Conservation (phyloP, 2,329 filamentous ascomycete species). For the Knufia fluminis region DNA sequence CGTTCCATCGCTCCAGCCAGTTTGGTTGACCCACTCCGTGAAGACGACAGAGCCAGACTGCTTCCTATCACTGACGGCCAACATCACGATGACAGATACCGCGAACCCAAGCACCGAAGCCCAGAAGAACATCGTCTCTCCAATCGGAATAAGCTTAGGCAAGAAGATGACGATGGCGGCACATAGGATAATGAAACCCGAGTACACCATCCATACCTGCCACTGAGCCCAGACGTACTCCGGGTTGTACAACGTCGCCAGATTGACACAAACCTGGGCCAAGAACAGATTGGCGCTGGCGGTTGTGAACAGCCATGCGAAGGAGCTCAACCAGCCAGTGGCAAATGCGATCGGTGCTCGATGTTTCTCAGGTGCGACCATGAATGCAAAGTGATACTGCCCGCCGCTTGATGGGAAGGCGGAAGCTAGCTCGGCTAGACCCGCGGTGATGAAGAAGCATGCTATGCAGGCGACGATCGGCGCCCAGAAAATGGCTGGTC, state of each 20-base stretch:
- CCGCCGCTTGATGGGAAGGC: slow-evolving; percentile 52
- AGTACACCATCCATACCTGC: slow-evolving; percentile 21
- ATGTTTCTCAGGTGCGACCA: slow-evolving; percentile 22
- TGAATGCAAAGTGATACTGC: slow-evolving; percentile 37
- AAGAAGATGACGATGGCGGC: slow-evolving; percentile 15
- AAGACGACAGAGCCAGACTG: slow-evolving; percentile 16
- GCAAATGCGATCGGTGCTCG: slow-evolving; percentile 14
- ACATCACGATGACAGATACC: slow-evolving; percentile 26
- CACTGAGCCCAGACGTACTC: neutral
- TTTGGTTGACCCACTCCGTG: slow-evolving; percentile 19
- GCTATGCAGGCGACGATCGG: slow-evolving; percentile 22
- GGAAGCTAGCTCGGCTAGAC: slow-evolving; percentile 48
- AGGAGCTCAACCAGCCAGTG: slow-evolving; percentile 21
- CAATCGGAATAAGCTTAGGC: slow-evolving; percentile 9
- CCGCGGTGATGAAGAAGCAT: slow-evolving; percentile 43
- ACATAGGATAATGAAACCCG: slow-evolving; percentile 17
- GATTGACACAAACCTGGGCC: slow-evolving; percentile 19
- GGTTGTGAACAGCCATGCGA: slow-evolving; percentile 21
- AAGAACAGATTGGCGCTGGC: slow-evolving; percentile 21
- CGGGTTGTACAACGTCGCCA: slow-evolving; percentile 7
- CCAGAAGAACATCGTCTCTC: slow-evolving; percentile 14
- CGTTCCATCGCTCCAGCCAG: slow-evolving; percentile 22
- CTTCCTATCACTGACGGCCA: slow-evolving; percentile 18
- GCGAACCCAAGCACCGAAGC: slow-evolving; percentile 24
- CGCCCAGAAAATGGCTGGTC: slow-evolving; percentile 23